These are phyloP conservation scores for Crepidotus variabilis DNA, from an alignment of 768 basidiomycete species.

Conservation along the genomic window DNA sequence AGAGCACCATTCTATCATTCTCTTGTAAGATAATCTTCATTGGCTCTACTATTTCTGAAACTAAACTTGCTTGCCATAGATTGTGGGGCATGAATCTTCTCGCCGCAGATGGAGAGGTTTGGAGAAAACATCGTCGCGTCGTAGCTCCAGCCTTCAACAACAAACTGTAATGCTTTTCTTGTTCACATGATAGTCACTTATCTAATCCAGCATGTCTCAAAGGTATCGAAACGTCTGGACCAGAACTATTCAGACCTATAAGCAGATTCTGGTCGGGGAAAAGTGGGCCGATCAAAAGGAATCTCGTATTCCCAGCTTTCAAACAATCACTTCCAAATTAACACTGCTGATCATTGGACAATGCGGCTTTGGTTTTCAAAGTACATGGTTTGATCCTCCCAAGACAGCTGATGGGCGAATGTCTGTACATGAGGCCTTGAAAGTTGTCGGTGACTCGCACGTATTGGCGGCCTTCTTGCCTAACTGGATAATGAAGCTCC, in stretches of 20 bases:
- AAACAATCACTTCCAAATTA: slow-evolving; percentile 34
- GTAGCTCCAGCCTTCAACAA: slow-evolving; percentile 24
- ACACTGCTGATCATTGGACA: slow-evolving; percentile 27
- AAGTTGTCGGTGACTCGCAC: too few species aligned
- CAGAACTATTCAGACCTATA: slow-evolving; percentile 29
- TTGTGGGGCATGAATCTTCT: slow-evolving; percentile 39
- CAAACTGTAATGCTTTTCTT: slow-evolving; percentile 22
- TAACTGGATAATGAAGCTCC: slow-evolving; percentile 34
- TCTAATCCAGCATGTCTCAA: too few species aligned
- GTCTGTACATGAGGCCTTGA: slow-evolving; percentile 16
- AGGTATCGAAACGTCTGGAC: slow-evolving; percentile 42
- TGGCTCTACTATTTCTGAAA: too few species aligned
- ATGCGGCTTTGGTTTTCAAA: slow-evolving; percentile 38
- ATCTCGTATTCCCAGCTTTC: slow-evolving; percentile 25
- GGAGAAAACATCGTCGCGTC: slow-evolving; percentile 1
- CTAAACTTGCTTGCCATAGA: slow-evolving; percentile 20
- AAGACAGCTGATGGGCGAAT: slow-evolving; percentile 27
- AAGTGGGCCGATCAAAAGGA: slow-evolving; percentile 29
- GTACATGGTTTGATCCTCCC: slow-evolving; percentile 33
- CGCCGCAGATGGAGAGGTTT: background rate
- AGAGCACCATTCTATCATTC: too few species aligned
- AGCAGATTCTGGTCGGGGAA: slow-evolving; percentile 35
- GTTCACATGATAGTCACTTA: too few species aligned
- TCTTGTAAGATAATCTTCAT: too few species aligned
- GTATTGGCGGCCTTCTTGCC: slow-evolving; percentile 24